phyloP scores from a whole-genome alignment of 306 rosid species.

The Rosa chinensis region DNA sequence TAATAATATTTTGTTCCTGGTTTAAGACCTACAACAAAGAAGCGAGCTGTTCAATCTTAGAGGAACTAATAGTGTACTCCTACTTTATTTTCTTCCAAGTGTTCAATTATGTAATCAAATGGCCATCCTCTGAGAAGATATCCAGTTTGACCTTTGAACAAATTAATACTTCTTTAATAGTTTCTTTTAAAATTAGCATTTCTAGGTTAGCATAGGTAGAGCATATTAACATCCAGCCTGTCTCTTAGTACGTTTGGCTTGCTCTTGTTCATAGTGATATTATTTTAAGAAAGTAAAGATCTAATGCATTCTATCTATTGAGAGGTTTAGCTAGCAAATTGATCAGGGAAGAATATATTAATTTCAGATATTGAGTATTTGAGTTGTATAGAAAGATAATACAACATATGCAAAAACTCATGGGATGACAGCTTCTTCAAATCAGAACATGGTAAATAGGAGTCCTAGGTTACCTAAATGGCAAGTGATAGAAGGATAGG shows the following conservation, averaged over 20 bases:
- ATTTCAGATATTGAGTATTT: neutral
- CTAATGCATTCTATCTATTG: neutral
- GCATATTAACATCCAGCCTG: neutral
- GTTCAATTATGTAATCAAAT: neutral
- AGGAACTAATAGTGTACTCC: neutral
- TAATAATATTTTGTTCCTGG: slow-evolving; percentile 71
- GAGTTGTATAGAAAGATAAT: neutral
- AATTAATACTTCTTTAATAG: neutral
- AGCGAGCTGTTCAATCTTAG: slow-evolving; percentile 20
- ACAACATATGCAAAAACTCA: neutral
- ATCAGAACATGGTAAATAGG: neutral
- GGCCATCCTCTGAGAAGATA: neutral
- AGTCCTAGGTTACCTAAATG: neutral
- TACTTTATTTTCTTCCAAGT: neutral
- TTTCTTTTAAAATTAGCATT: neutral
- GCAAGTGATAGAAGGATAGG: neutral
- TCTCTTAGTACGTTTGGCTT: neutral
- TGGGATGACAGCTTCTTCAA: neutral
- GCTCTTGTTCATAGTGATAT: neutral
- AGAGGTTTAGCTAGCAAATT: neutral
- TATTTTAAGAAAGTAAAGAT: neutral
- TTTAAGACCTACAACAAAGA: slow-evolving; percentile 63
- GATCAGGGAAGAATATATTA: neutral
- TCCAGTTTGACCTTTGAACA: neutral
- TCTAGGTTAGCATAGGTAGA: neutral